Base-by-base conservation (phyloP, 306 rosid genomes). In the Ochetophila trinervis region DNA sequence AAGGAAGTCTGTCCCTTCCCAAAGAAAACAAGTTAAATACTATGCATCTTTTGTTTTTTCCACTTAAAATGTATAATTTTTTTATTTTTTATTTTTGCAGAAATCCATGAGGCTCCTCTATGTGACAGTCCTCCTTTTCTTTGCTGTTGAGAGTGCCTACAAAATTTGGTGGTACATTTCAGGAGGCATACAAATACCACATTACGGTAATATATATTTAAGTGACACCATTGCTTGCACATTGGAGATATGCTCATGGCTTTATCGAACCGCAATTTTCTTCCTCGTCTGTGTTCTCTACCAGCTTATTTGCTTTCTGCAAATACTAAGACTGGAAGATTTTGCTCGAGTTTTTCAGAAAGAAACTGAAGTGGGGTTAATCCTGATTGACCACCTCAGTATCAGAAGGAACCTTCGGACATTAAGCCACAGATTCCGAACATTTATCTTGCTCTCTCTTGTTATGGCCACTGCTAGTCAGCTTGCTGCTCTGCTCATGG, bases 101-200 rank as follows among this genome's bases (percentile, higher is more conserved):
- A 70, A 69, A 69, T 89, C 97, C 16, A 56, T 66, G 83, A 85
- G 79, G 73, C 71, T 89, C 49, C 82, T 87, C 36, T 68, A 76
- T 62, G 51, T 77, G 16, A 72, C 91, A 70, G 77, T 89, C 47
- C 76, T 89, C 66, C 82, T 90, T 8, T 83, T 83, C 71, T 87
- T 86, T 66, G 24, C 71, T 57, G 87, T 81, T 3, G 88, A 84
- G 70, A 70, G 82, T 74, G 87, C 50, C 12, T 93, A 93, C 85
- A 93, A 89, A 74, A 75, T 93, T 53, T 93, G 98, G 97, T 93
- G 97, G 97, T 93, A 79, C 37, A 36, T 69, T 44, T 80, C 98
- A 45, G 98, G 97, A 74, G 74, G 77, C 49, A 55, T 79, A 2
- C 51, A 85, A 35, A 66, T 89, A 45, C 97, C 98, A 48, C 63